phyloP scores from a whole-genome alignment of 106 monocot species.

The Cymbidium sinense region DNA sequence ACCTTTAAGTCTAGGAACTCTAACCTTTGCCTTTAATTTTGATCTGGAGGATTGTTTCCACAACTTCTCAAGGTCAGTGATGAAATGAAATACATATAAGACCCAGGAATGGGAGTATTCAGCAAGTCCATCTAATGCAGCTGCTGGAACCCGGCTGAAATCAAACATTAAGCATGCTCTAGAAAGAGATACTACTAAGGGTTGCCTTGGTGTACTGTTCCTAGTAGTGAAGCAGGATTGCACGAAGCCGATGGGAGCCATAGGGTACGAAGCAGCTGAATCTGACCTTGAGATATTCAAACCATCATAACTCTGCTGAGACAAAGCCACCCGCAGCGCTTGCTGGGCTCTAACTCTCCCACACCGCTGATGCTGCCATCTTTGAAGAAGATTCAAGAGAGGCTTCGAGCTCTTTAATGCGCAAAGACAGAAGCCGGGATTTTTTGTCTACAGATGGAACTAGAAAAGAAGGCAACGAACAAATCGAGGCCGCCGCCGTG shows the following conservation, averaged over 20 bases:
- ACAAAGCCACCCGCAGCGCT: conserved; percentile 58
- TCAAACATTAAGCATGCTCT: conserved; percentile 79
- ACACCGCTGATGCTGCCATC: conserved; percentile 61
- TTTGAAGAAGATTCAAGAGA: conserved; percentile 46
- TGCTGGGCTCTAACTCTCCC: conserved; percentile 80
- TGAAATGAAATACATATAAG: conserved; percentile 88
- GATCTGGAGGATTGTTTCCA: conserved; percentile 80
- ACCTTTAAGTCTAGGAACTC: conserved; percentile 90
- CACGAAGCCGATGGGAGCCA: conserved; percentile 69
- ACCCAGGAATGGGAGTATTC: conserved; percentile 95
- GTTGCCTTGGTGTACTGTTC: conserved; percentile 99
- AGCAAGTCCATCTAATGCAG: conserved; percentile 72
- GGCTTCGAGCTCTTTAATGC: conserved; percentile 55
- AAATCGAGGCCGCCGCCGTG: conserved; percentile 13
- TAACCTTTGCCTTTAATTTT: conserved; percentile 95
- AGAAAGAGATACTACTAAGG: conserved; percentile 76
- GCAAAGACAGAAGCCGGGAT: conserved; percentile 24
- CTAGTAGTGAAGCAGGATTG: conserved; percentile 89
- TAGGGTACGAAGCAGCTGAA: conserved; percentile 39
- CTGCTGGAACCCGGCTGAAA: conserved; percentile 43
- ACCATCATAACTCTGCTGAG: conserved; percentile 16
- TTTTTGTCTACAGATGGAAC: conserved; percentile 29
- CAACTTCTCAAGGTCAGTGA: conserved; percentile 90
- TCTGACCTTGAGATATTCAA: neutral
- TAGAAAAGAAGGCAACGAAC: conserved; percentile 20